Percentiles rank a stretch among this genome's conserved stretches.
phyloP scores from a whole-genome alignment of 257 asterid species.

The Asclepias syriaca region DNA sequence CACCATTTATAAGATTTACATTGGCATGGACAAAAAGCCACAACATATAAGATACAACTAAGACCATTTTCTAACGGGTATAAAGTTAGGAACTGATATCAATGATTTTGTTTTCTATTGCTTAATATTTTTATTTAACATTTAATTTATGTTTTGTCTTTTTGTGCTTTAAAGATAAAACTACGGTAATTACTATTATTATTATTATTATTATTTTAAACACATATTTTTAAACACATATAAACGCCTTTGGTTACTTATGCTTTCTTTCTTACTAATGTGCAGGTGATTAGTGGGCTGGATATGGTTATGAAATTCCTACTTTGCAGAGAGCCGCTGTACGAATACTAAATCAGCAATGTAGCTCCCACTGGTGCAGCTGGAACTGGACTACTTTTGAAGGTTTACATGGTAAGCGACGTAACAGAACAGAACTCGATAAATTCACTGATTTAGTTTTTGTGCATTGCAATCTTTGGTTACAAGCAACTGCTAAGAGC shows the following conservation, averaged over 20 bases:
- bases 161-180: too few relatives aligned
- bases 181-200: too few relatives aligned
- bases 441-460: conserved; percentile 35
- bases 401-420: conserved; percentile 21
- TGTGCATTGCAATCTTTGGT: conserved; percentile 46
- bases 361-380: conserved; percentile 44
- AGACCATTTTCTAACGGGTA: too few relatives aligned
- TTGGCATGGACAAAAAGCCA: too few relatives aligned
- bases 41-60: too few relatives aligned
- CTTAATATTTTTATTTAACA: too few relatives aligned
- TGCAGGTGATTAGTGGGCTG: conserved; percentile 48
- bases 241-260: background rate
- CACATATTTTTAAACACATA: too few relatives aligned
- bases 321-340: conserved; percentile 40
- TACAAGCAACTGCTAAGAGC: conserved; percentile 27
- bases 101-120: too few relatives aligned
- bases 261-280: conserved; percentile 1
- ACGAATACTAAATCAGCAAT: conserved; percentile 39
- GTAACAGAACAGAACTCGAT: conserved; percentile 20
- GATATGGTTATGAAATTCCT: conserved; percentile 42
- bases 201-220: too few relatives aligned
- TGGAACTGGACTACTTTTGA: conserved; percentile 45
- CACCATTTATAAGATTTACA: too few relatives aligned
- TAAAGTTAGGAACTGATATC: too few relatives aligned
- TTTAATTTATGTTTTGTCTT: too few relatives aligned